Percentiles rank a stretch among this genome's conserved stretches.
These are phyloP conservation scores for Solanum chacoense DNA, from an alignment of 305 asterid genomes.

Conservation along the genomic window DNA sequence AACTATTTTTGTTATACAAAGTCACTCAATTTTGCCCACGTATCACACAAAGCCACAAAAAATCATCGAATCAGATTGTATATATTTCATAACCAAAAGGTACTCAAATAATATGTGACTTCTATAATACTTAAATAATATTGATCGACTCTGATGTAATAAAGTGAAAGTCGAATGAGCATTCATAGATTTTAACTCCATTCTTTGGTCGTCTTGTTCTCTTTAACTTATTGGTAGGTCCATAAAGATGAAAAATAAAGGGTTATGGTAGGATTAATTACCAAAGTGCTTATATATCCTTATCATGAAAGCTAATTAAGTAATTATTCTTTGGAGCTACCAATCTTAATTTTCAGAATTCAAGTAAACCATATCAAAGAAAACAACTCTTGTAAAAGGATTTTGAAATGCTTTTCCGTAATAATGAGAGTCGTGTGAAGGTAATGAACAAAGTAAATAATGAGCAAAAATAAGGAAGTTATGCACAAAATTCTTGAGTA, in stretches of 20 bases:
- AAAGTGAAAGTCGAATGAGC: not conserved
- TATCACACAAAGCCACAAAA: not conserved
- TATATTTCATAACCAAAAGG: not conserved
- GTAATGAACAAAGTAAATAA: not conserved
- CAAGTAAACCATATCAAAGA: not conserved
- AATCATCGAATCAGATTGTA: not conserved
- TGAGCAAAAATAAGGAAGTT: not conserved
- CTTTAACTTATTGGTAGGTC: not conserved
- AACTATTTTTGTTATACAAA: not conserved
- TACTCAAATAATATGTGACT: not conserved
- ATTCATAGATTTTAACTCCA: not conserved
- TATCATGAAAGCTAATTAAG: not conserved
- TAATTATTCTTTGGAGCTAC: not conserved
- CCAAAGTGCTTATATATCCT: not conserved
- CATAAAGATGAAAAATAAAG: not conserved
- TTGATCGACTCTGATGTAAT: not conserved
- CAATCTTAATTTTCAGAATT: not conserved
- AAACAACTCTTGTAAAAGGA: not conserved
- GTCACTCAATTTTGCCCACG: not conserved
- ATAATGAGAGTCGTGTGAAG: not conserved
- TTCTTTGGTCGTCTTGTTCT: not conserved
- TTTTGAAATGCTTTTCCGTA: not conserved
- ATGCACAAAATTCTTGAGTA: not conserved
- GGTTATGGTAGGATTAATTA: not conserved
- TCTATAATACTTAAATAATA: not conserved